phyloP scores from a whole-genome alignment of 768 basidiomycete genomes.

The Hemileccinum rubropunctum region DNA sequence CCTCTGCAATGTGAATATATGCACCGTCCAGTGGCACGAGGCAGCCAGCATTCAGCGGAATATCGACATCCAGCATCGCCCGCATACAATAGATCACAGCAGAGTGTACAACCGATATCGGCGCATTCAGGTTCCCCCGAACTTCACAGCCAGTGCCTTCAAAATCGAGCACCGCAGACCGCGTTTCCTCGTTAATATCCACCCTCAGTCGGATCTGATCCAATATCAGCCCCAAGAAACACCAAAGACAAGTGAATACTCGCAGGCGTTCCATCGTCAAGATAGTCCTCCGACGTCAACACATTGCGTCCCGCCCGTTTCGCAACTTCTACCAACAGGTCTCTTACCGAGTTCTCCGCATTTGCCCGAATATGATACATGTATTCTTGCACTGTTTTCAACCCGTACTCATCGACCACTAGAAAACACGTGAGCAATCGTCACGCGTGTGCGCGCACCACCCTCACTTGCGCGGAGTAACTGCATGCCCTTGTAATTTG shows the following conservation, averaged over 20 bases:
- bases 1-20: conserved; percentile 14
- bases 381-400: conserved; percentile 87
- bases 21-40: conserved; percentile 79
- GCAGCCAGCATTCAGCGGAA: conserved; percentile 93
- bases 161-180: conserved; percentile 86
- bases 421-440: conserved; percentile 8
- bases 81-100: conserved; percentile 90
- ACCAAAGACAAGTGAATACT: conserved; percentile 14
- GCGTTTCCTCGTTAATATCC: conserved; percentile 68
- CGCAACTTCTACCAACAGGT: conserved; percentile 72
- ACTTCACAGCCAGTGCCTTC: conserved; percentile 80
- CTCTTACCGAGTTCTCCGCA: conserved; percentile 84
- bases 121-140: conserved; percentile 81
- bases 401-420: conserved; percentile 86
- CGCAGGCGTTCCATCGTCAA: conserved; percentile 87
- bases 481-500: conserved; percentile 89
- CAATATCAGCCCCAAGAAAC: neutral
- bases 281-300: conserved; percentile 74
- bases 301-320: conserved; percentile 62
- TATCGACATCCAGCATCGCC: conserved; percentile 80
- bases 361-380: conserved; percentile 90
- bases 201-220: conserved; percentile 70
- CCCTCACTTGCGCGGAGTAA: conserved; percentile 75
- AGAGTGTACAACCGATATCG: conserved; percentile 82
- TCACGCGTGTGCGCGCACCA: neutral